These are phyloP conservation scores for Phlyctochytrium planicorne DNA, from an alignment of 192 early-diverging fungal genomes.

Conservation along the genomic window DNA sequence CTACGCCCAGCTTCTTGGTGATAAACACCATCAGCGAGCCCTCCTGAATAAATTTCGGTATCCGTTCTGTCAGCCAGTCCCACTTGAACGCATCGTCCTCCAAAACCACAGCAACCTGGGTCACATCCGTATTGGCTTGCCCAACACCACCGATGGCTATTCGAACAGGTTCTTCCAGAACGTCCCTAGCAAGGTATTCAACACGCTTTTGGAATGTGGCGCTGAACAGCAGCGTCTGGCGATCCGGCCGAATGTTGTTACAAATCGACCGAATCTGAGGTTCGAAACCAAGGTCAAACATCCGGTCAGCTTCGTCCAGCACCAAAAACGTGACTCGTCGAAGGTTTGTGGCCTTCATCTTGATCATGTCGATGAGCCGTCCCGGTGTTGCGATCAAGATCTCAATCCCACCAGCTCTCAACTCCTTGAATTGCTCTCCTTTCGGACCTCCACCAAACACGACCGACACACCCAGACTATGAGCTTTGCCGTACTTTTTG, in stretches of 20 bases:
- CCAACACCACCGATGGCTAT: conserved; percentile 73
- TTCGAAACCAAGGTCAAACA: conserved; percentile 64
- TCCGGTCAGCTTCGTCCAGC: conserved; percentile 54
- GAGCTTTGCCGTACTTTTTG: conserved; percentile 78
- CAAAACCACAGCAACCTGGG: conserved; percentile 63
- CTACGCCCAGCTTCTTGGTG: conserved; percentile 68
- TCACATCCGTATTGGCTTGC: conserved; percentile 73
- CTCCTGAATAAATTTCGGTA: conserved; percentile 52
- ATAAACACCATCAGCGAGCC: conserved; percentile 81
- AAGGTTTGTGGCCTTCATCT: conserved; percentile 84
- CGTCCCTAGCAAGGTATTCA: conserved; percentile 69
- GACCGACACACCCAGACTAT: conserved; percentile 62
- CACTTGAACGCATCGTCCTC: conserved; percentile 70
- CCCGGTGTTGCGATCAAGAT: conserved; percentile 85
- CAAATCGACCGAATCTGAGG: conserved; percentile 78
- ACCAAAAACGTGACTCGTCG: conserved; percentile 62
- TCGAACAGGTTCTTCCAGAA: conserved; percentile 68
- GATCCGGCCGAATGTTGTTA: conserved; percentile 75
- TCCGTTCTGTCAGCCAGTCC: conserved; percentile 64
- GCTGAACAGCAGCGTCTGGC: conserved; percentile 78
- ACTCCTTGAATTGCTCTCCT: conserved; percentile 78
- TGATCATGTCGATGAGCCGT: conserved; percentile 82
- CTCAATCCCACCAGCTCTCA: conserved; percentile 67
- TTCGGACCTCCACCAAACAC: conserved; percentile 83
- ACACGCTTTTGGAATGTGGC: conserved; percentile 76